Evolutionary conservation across 2,329 filamentous ascomycete genomes (phyloP), one percentile per base, ranked within the genome.

Genomic region (Verticillium zaregamsianum): DNA sequence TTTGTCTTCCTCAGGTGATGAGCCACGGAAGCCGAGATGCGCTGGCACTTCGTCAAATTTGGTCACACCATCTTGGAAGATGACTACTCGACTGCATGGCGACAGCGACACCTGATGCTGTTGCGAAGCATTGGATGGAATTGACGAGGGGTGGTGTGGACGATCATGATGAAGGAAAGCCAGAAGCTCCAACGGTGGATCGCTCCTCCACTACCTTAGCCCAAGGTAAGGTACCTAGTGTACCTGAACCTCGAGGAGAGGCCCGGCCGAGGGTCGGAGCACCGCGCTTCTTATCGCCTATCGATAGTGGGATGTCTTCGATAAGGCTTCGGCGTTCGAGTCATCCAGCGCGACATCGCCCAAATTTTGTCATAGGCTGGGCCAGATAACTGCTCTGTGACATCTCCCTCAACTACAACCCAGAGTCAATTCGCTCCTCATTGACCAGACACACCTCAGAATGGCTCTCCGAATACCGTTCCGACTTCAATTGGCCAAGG

Each of bases 381-480:
- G 45, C 11, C 20, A 25, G 45, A 52, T 52, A 9, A 25, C n/a
- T 23, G n/a, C 11, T 23, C n/a, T 20, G 23, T 5, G 9, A 23
- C 11, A 25, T 20, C 45, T 52, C 20, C 45, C 45, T 28, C 45
- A 52, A 52, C 20, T 15, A 15, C 55, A 32, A 32, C 20, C 11
- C 45, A 52, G 45, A 23, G 8, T 23, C 20, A 52, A 3, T 52
- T 28, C 11, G 45, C 20, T 52, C 20, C 12, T 12, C 12, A 11
- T 23, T 20, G 45, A 25, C n/a, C n/a, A 3, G n/a, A 14, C 8
- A 52, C 45, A 52, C 12, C 11, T 25, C 45, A 65, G 61, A 58
- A 81, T 81, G 79, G 76, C 77, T 65, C 67, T 77, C 65, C 76
- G 75, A 65, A 64, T 74, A 39, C 69, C 76, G 33, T 66, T 79